phyloP scores from a whole-genome alignment of 2,329 filamentous ascomycete genomes.

The Neonectria punicea region DNA sequence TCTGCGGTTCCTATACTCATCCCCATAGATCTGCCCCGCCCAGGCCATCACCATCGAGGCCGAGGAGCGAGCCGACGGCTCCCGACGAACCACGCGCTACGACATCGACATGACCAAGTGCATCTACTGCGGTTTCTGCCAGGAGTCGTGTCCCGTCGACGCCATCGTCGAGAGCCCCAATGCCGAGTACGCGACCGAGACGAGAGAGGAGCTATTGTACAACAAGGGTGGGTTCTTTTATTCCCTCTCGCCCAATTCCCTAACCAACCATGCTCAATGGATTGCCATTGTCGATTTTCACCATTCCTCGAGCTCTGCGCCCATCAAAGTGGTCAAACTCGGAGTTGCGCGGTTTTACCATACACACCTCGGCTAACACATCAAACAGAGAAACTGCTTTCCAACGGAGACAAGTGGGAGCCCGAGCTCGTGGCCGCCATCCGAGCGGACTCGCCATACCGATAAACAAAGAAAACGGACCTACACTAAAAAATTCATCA shows the following conservation, averaged over 20 bases:
- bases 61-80: conserved; percentile 96
- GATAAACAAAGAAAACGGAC: conserved; percentile 60
- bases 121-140: conserved; percentile 99
- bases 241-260: not conserved
- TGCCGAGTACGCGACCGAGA: conserved; percentile 72
- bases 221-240: conserved; percentile 75
- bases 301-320: not conserved
- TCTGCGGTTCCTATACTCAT: conserved; percentile 20
- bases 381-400: conserved; percentile 77
- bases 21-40: conserved; percentile 82
- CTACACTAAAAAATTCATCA: conserved; percentile 8
- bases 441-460: conserved; percentile 91
- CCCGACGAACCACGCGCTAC: conserved; percentile 93
- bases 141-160: conserved; percentile 98
- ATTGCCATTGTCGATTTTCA: not conserved
- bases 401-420: conserved; percentile 97
- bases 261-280: not conserved
- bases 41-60: conserved; percentile 99
- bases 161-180: conserved; percentile 78
- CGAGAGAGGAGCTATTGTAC: conserved; percentile 92
- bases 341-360: conserved; percentile 22
- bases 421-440: conserved; percentile 93
- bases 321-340: not conserved
- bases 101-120: conserved; percentile 99
- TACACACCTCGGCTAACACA: conserved; percentile 34